Evolutionary conservation across 345 rosid species (phyloP), one percentile per base, ranked within the genome.

Genomic region (Sisymbrium altissimum): DNA sequence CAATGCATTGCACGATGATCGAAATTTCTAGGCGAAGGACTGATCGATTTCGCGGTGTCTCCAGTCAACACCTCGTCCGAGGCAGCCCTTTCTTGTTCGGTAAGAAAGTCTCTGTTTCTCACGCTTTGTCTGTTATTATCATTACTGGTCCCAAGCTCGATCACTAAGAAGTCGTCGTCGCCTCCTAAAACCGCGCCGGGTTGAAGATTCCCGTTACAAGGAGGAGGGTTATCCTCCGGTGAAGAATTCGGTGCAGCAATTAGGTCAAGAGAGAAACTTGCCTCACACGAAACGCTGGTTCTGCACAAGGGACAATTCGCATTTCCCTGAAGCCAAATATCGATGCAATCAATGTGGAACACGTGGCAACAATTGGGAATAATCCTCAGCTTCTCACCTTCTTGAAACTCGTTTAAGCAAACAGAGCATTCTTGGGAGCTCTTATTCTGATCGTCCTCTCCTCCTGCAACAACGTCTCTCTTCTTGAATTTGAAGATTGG

Each of bases 291-390:
- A 83, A 95, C 83, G 49, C 88, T 88, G 7, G 93, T 87, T 74
- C 99, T 81, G 68, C 99, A 95, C 61, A 95, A 87, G 0, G 99
- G 99, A 73, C 99, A 95, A 56, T 92, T 95, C 0, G 97, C 88
- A 43, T 90, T 90, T 73, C 65, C 84, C 70, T 92, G 99, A 52
- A 95, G 97, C 99, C 99, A 95, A 50, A 83, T 76, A 76, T 92
- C 98, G 21, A 95, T 90, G 80, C 98, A 95, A 67, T 95, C 98
- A 9, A 90, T 88, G 54, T 95, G 99, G 36, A 95, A 95, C 46
- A 90, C 81, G 76, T 95, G 99, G 77, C 88, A 69, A 13, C 99
- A 95, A 17, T 81, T 85, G 1, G 99, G 99, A 45, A 95, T 87
- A 39, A 78, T 83, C 71, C 87, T 83, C 2, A 92, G 81, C 85